phyloP scores from a whole-genome alignment of 345 rosid species.

The Schrenkiella parvula region DNA sequence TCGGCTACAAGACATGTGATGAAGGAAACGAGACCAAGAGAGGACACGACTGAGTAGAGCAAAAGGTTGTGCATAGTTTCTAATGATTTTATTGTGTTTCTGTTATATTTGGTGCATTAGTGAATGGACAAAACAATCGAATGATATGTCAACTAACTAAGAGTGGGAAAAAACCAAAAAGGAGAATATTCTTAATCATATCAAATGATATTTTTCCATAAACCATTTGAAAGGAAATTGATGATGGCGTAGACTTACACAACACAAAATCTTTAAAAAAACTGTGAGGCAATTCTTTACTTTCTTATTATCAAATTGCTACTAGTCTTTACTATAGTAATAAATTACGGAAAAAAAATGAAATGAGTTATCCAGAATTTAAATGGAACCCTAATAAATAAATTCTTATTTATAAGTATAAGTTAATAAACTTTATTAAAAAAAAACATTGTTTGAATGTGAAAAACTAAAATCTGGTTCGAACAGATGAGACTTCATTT shows the following conservation, averaged over 20 bases:
- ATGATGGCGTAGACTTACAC: not conserved
- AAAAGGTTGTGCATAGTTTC: slow-evolving; percentile 21
- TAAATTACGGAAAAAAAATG: not conserved
- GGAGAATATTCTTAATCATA: not conserved
- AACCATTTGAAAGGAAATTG: not conserved
- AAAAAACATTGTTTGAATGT: not conserved
- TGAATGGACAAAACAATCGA: not conserved
- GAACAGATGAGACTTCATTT: not conserved
- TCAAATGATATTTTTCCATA: slow-evolving; percentile 5
- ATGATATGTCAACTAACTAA: not conserved
- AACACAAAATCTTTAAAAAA: not conserved
- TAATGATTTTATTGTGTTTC: not conserved
- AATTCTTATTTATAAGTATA: not conserved
- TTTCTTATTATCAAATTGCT: not conserved
- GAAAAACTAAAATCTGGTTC: not conserved
- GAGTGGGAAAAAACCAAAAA: not conserved
- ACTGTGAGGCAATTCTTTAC: too few relatives aligned
- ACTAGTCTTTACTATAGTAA: not conserved
- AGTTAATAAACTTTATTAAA: not conserved
- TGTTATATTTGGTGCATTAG: not conserved
- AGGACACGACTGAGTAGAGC: slow-evolving; percentile 16
- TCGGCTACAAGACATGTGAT: slow-evolving; percentile 61
- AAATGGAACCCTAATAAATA: not conserved
- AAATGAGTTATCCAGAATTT: not conserved
- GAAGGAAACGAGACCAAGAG: slow-evolving; percentile 49